A percentile compares a stretch with the other conserved stretches of the same genome.
These are phyloP conservation scores for Cnidoscolus chayamansa DNA, from an alignment of 441 rosid species.

Conservation along the genomic window DNA sequence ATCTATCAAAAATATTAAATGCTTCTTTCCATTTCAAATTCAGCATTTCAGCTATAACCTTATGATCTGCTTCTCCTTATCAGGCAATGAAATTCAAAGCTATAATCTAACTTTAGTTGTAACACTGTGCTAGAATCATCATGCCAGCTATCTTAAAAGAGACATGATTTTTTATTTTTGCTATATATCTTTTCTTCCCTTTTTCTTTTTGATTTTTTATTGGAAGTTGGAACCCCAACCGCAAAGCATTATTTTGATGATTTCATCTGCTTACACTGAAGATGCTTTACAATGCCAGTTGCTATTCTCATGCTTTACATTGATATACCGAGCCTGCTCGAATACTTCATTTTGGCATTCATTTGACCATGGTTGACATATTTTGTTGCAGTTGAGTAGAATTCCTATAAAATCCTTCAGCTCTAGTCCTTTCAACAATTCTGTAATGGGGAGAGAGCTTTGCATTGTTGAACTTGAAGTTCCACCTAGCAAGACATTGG, in stretches of 20 bases:
- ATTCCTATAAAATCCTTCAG: conserved; percentile 61
- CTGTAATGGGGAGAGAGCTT: conserved; percentile 83
- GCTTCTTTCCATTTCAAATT: not conserved
- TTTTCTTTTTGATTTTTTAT: not conserved
- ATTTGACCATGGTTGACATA: not conserved
- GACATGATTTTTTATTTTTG: not conserved
- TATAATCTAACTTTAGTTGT: not conserved
- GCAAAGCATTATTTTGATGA: not conserved
- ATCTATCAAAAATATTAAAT: not conserved
- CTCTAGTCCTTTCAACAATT: conserved; percentile 57
- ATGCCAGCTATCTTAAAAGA: not conserved
- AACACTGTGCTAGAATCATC: not conserved
- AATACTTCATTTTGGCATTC: not conserved
- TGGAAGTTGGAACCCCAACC: too few relatives aligned
- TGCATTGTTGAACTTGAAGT: conserved; percentile 64
- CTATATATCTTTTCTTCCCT: not conserved
- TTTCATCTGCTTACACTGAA: not conserved
- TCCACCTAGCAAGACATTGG: conserved; percentile 44
- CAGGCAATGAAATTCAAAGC: not conserved
- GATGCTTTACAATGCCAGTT: not conserved
- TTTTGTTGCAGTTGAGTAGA: conserved; percentile 67
- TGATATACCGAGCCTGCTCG: not conserved
- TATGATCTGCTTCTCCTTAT: not conserved
- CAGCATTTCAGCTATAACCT: not conserved
- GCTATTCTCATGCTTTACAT: not conserved